These are phyloP conservation scores for Calonectria pseudoreteaudii DNA, from an alignment of 2,329 filamentous ascomycete genomes.

Conservation along the genomic window DNA sequence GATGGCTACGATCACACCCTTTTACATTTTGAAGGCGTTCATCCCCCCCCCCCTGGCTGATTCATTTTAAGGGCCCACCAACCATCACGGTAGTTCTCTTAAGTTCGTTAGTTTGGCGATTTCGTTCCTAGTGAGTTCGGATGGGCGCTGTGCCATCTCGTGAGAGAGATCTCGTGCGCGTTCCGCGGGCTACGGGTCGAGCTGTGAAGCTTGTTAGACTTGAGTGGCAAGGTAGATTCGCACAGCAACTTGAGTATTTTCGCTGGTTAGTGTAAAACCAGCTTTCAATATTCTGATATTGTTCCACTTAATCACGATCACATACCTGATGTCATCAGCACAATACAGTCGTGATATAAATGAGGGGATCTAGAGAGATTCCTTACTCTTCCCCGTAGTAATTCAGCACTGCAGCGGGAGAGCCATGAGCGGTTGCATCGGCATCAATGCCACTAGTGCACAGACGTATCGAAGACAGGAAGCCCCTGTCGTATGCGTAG, in stretches of 20 bases:
- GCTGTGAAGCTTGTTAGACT: background rate
- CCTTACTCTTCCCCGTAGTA: constrained; percentile 10
- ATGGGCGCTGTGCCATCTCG: background rate
- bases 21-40: background rate
- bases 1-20: background rate
- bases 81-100: background rate
- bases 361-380: no score
- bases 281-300: background rate
- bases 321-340: background rate
- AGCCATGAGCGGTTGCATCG: background rate
- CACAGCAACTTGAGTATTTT: background rate
- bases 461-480: constrained; percentile 7
- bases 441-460: constrained; percentile 3
- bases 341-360: background rate
- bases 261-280: background rate
- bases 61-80: background rate
- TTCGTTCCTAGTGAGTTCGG: background rate
- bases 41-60: no score
- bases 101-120: background rate
- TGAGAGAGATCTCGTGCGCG: background rate
- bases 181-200: background rate
- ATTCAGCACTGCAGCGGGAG: background rate
- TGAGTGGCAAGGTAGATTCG: background rate
- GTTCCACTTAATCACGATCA: background rate
- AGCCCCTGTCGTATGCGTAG: constrained; percentile 1